A percentile compares a stretch with the other conserved stretches of the same genome.
Evolutionary conservation across 2,329 filamentous ascomycete genomes (phyloP).

Genomic region (Phaeosphaeriaceae sp.): DNA sequence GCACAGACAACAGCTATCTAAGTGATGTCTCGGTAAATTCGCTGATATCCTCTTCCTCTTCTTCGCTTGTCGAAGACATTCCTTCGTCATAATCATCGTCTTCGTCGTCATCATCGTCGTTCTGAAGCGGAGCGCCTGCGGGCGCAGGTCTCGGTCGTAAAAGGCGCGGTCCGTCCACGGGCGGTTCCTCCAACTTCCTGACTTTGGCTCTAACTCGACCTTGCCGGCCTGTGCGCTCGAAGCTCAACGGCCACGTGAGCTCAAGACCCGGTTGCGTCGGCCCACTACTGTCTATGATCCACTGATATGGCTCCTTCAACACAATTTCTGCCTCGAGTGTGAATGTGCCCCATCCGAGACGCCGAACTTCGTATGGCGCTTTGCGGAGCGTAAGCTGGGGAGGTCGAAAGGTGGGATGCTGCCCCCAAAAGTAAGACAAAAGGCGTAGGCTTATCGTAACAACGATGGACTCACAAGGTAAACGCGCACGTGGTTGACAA

Average conservation of each 20-base stretch:
- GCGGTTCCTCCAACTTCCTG: conserved; percentile 28
- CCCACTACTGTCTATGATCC: conserved; percentile 50
- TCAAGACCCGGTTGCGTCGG: conserved; percentile 43
- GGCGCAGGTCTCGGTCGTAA: background rate
- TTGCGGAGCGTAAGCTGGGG: conserved; percentile 41
- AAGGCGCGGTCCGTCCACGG: conserved; percentile 20
- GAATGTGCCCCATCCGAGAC: conserved; percentile 54
- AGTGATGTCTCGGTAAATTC: conserved; percentile 21
- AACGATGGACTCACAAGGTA: conserved; percentile 24
- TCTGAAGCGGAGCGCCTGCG: background rate
- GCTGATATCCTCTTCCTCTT: conserved; percentile 20
- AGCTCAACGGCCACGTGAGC: conserved; percentile 53
- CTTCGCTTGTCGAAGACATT: conserved; percentile 14
- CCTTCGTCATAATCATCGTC: conserved; percentile 29
- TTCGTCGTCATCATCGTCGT: conserved; percentile 17
- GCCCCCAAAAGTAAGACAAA: background rate
- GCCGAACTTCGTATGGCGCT: conserved; percentile 50
- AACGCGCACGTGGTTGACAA: conserved; percentile 54
- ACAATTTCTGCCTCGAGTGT: conserved; percentile 49
- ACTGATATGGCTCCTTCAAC: conserved; percentile 53
- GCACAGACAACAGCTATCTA: conserved; percentile 5
- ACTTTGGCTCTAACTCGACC: conserved; percentile 51
- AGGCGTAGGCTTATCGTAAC: background rate
- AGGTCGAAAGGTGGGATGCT: conserved; percentile 54
- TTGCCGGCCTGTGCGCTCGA: conserved; percentile 51